A percentile compares a stretch with the other conserved stretches of the same genome.
Conservation (phyloP, 495 filamentous ascomycete genomes). For the Halenospora varia region DNA sequence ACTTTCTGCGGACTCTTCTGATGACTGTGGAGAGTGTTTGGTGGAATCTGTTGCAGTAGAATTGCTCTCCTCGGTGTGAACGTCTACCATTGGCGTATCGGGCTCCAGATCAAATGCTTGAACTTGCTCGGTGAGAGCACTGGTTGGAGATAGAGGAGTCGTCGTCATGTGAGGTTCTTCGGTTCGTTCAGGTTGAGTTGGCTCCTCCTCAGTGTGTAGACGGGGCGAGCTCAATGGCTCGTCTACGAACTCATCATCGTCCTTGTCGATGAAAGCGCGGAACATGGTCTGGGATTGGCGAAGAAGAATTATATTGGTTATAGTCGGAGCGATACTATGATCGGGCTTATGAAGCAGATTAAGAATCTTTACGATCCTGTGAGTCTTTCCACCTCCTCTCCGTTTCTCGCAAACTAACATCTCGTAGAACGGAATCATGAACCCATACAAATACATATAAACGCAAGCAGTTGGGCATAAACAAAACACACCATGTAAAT, state of each 20-base stretch:
- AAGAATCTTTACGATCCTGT: slow-evolving; percentile 92
- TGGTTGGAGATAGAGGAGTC: slow-evolving; percentile 46
- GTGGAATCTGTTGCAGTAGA: background rate
- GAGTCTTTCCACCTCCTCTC: slow-evolving; percentile 33
- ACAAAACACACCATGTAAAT: background rate
- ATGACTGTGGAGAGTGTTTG: slow-evolving; percentile 12
- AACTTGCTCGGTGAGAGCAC: slow-evolving; percentile 27
- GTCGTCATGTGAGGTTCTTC: slow-evolving; percentile 42
- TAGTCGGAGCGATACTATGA: slow-evolving; percentile 79
- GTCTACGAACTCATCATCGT: slow-evolving; percentile 68
- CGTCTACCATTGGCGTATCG: slow-evolving; percentile 20
- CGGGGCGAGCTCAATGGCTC: slow-evolving; percentile 61
- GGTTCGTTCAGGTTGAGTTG: slow-evolving; percentile 30
- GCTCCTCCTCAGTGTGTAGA: slow-evolving; percentile 38
- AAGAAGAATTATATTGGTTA: slow-evolving; percentile 95
- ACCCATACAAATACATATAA: slow-evolving; percentile 83
- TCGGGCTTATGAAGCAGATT: slow-evolving; percentile 88
- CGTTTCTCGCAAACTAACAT: slow-evolving; percentile 9
- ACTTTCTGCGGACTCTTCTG: background rate
- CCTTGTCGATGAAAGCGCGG: slow-evolving; percentile 58
- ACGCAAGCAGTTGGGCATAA: too few species aligned
- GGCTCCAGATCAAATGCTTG: slow-evolving; percentile 12
- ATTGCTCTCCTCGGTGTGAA: slow-evolving; percentile 2
- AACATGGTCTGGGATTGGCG: slow-evolving; percentile 89
- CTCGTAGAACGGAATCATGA: slow-evolving; percentile 79